phyloP scores from a whole-genome alignment of 2,329 filamentous ascomycete species.

The Fusarium luffae region DNA sequence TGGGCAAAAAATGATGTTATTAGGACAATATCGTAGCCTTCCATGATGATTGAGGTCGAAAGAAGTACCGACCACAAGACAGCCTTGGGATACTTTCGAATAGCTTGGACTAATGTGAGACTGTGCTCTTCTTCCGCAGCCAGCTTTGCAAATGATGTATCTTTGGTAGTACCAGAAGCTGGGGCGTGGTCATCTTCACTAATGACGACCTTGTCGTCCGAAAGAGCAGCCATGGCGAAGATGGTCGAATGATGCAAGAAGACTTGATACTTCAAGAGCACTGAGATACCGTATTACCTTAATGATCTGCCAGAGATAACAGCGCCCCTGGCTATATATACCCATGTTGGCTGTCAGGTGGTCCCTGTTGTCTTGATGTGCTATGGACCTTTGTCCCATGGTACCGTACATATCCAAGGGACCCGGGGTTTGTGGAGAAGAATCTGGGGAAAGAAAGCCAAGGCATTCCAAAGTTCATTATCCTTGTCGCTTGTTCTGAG shows the following conservation, averaged over 20 bases:
- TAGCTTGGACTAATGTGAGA: constrained; percentile 28
- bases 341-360: neutral
- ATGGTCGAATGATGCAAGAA: neutral
- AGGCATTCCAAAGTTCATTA: neutral
- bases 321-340: constrained; percentile 18
- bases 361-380: neutral
- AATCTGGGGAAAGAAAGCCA: constrained; percentile 11
- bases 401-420: neutral
- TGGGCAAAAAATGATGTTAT: constrained; percentile 49
- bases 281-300: neutral
- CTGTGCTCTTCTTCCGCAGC: constrained; percentile 28
- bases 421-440: constrained; percentile 14
- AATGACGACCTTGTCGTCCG: constrained; percentile 32
- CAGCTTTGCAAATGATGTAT: constrained; percentile 28
- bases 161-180: constrained; percentile 13
- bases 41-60: constrained; percentile 52
- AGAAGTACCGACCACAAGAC: constrained; percentile 37
- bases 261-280: too few species aligned
- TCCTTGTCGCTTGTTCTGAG: constrained; percentile 1
- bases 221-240: constrained; percentile 2
- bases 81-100: constrained; percentile 30
- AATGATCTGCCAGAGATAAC: neutral
- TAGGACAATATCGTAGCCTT: constrained; percentile 47
- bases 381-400: neutral
- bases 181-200: constrained; percentile 30